Evolutionary conservation across 1,284 basidiomycete genomes (phyloP).

Genomic region (Microbotryomycetes sp.): DNA sequence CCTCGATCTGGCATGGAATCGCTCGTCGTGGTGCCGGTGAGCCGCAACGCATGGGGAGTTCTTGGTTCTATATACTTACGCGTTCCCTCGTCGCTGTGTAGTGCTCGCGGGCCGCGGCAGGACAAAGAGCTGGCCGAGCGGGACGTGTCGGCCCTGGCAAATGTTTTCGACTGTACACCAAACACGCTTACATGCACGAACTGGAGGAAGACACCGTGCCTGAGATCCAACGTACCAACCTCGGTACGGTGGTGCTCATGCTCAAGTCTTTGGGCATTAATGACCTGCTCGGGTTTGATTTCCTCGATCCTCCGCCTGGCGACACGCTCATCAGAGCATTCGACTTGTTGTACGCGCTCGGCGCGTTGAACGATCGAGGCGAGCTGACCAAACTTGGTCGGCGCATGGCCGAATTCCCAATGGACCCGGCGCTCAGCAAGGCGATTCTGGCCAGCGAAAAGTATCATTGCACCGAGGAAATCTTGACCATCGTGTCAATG

Average conservation of each 20-base stretch:
- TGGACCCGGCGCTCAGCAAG: slow-evolving; percentile 93
- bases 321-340: slow-evolving; percentile 96
- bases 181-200: slow-evolving; percentile 58
- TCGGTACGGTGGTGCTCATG: slow-evolving; percentile 53
- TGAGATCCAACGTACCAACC: slow-evolving; percentile 52
- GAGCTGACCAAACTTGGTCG: slow-evolving; percentile 93
- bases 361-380: slow-evolving; percentile 90
- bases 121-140: slow-evolving; percentile 92
- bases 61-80: not conserved
- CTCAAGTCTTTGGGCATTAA: slow-evolving; percentile 59
- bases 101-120: slow-evolving; percentile 94
- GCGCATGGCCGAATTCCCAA: slow-evolving; percentile 95
- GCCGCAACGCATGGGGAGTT: no score
- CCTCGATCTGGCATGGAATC: slow-evolving; percentile 95
- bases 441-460: slow-evolving; percentile 91
- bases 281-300: slow-evolving; percentile 57
- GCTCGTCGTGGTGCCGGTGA: slow-evolving; percentile 80
- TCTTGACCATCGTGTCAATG: slow-evolving; percentile 96
- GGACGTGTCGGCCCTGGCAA: slow-evolving; percentile 98
- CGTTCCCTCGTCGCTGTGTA: slow-evolving; percentile 40
- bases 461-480: slow-evolving; percentile 93
- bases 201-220: slow-evolving; percentile 56
- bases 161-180: slow-evolving; percentile 75
- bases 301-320: slow-evolving; percentile 66
- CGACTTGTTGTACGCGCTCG: slow-evolving; percentile 88